These are phyloP conservation scores for Thermochaetoides thermophila DNA, from an alignment of 495 filamentous ascomycete species.

Conservation along the genomic window DNA sequence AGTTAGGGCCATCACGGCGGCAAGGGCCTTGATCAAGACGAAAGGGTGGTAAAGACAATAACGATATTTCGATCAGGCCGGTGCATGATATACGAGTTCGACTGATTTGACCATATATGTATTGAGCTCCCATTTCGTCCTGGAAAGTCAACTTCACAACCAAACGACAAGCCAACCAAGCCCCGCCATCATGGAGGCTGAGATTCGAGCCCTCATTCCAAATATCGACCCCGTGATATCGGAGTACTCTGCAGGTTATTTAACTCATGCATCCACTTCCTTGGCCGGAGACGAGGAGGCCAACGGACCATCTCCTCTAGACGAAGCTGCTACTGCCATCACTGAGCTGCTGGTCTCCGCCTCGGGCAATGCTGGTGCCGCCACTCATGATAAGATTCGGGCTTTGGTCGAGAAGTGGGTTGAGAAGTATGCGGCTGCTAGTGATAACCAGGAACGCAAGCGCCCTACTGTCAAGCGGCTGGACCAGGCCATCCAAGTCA, in stretches of 20 bases:
- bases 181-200: slow-evolving; percentile 57
- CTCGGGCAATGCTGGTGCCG: slow-evolving; percentile 54
- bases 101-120: too few species aligned
- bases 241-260: slow-evolving; percentile 86
- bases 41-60: too few species aligned
- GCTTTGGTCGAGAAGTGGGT: slow-evolving; percentile 87
- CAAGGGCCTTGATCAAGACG: too few species aligned
- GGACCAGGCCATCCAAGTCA: slow-evolving; percentile 91
- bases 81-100: too few species aligned
- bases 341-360: slow-evolving; percentile 80
- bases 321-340: slow-evolving; percentile 72
- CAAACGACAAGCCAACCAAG: not conserved
- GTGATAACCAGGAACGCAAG: slow-evolving; percentile 40
- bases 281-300: slow-evolving; percentile 64
- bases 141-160: not conserved
- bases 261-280: slow-evolving; percentile 78
- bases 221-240: slow-evolving; percentile 80
- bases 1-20: too few species aligned
- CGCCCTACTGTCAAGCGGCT: slow-evolving; percentile 72
- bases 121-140: too few species aligned
- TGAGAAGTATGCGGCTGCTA: slow-evolving; percentile 54
- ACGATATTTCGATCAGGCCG: too few species aligned
- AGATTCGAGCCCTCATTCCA: slow-evolving; percentile 76
- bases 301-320: slow-evolving; percentile 52
- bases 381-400: slow-evolving; percentile 61